These are phyloP conservation scores for Alternaria consortialis DNA, from an alignment of 2,329 filamentous ascomycete species.

Conservation along the genomic window DNA sequence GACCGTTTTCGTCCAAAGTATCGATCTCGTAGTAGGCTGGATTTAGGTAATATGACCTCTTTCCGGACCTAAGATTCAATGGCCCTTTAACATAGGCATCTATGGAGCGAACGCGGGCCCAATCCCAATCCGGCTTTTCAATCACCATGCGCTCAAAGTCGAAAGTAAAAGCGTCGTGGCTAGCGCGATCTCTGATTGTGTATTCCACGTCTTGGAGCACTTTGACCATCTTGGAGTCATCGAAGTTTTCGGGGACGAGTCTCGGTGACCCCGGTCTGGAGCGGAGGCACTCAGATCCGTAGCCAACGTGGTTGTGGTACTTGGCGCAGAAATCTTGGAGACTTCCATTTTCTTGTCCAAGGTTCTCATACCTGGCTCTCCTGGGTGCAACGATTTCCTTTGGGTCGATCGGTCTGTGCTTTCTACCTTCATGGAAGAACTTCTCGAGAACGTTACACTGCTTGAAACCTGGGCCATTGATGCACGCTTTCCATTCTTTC, in stretches of 20 bases:
- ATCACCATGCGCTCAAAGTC: background rate
- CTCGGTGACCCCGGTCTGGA: background rate
- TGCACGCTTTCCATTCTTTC: background rate
- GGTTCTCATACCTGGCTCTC: background rate
- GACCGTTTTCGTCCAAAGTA: conserved; percentile 1
- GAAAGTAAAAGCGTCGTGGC: background rate
- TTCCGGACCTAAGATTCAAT: background rate
- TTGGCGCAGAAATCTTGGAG: conserved; percentile 5
- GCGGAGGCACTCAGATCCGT: background rate
- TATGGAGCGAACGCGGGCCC: conserved; percentile 8
- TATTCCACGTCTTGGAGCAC: background rate
- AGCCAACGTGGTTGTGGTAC: conserved; percentile 10
- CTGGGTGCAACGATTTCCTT: background rate
- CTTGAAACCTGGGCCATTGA: background rate
- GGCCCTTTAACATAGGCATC: background rate
- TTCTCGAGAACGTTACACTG: background rate
- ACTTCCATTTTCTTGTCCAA: background rate
- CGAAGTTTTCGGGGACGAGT: background rate
- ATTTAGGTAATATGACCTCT: background rate
- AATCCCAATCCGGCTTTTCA: conserved; percentile 3
- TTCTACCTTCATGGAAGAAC: background rate
- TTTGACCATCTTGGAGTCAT: background rate
- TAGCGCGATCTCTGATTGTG: background rate
- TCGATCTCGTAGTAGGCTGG: conserved; percentile 1
- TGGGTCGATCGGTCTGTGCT: too few relatives aligned